Percentiles rank a stretch among this genome's conserved stretches.
Evolutionary conservation across 768 basidiomycete genomes (phyloP).

Genomic region (Boletus rubroflammeus): DNA sequence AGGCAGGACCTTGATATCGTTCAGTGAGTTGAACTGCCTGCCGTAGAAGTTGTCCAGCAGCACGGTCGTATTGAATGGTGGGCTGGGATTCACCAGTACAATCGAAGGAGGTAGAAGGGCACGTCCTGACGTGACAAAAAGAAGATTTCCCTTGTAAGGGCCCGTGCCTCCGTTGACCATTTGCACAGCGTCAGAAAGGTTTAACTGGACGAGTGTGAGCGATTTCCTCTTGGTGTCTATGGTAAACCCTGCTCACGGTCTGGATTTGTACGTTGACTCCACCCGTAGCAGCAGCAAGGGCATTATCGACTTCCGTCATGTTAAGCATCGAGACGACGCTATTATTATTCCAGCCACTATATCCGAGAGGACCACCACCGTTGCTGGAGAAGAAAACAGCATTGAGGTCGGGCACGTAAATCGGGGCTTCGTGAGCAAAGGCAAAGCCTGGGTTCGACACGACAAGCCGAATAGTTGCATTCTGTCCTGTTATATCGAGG

Average conservation of each 20-base stretch:
- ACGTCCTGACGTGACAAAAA: no score
- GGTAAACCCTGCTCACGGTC: constrained; percentile 26
- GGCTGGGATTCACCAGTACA: constrained; percentile 57
- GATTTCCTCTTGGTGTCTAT: background rate
- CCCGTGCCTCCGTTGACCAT: constrained; percentile 73
- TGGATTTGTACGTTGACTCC: constrained; percentile 38
- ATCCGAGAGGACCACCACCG: constrained; percentile 60
- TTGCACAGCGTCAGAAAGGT: constrained; percentile 54
- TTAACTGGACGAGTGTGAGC: constrained; percentile 40
- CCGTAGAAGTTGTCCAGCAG: constrained; percentile 78
- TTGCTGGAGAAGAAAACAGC: constrained; percentile 73
- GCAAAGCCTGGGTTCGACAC: constrained; percentile 60
- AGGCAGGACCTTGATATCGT: constrained; percentile 74
- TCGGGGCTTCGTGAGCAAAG: constrained; percentile 77
- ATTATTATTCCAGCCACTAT: constrained; percentile 61
- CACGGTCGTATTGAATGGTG: constrained; percentile 63
- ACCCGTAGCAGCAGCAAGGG: constrained; percentile 32
- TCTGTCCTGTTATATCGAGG: constrained; percentile 52
- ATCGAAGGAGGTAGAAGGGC: no score
- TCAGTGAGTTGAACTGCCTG: constrained; percentile 77
- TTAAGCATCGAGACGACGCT: constrained; percentile 61
- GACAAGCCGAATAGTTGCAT: constrained; percentile 56
- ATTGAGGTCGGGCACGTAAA: constrained; percentile 64
- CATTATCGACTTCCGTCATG: constrained; percentile 50
- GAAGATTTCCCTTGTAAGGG: no score